Conservation (phyloP, 2,329 filamentous ascomycete species). For the Ophiostoma ulmi region DNA sequence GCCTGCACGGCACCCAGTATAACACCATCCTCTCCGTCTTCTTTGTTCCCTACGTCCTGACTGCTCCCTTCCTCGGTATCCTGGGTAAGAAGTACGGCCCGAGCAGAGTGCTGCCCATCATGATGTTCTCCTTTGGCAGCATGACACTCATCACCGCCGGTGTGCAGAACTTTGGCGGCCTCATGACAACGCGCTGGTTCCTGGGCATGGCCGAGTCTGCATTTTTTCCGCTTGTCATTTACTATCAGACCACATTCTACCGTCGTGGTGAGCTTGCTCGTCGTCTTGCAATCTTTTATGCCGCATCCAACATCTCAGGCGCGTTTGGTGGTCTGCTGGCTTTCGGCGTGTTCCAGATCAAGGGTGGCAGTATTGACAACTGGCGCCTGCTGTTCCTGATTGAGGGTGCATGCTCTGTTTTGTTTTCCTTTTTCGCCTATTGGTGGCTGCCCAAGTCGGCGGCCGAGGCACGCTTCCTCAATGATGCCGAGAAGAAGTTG, state of each 20-base stretch:
- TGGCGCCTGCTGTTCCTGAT: slow-evolving; percentile 53
- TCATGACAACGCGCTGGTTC: slow-evolving; percentile 55
- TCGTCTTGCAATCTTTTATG: slow-evolving; percentile 60
- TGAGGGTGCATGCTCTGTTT: slow-evolving; percentile 52
- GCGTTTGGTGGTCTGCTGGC: slow-evolving; percentile 31
- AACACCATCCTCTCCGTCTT: slow-evolving; percentile 68
- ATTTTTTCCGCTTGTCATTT: slow-evolving; percentile 31
- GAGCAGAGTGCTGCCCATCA: slow-evolving; percentile 58
- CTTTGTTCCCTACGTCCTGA: slow-evolving; percentile 70
- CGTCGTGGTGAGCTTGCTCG: slow-evolving; percentile 65
- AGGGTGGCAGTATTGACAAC: slow-evolving; percentile 34
- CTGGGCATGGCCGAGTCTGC: slow-evolving; percentile 51
- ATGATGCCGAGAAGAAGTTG: slow-evolving; percentile 58
- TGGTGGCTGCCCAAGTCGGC: slow-evolving; percentile 63
- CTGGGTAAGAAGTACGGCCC: slow-evolving; percentile 67
- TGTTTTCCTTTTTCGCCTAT: slow-evolving; percentile 60
- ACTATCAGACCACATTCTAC: slow-evolving; percentile 62
- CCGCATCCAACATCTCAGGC: slow-evolving; percentile 26
- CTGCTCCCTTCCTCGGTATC: slow-evolving; percentile 55
- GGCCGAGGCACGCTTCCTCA: slow-evolving; percentile 57
- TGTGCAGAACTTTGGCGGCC: slow-evolving; percentile 23
- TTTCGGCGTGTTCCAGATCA: slow-evolving; percentile 47
- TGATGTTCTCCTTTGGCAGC: slow-evolving; percentile 61
- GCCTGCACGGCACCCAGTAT: slow-evolving; percentile 40
- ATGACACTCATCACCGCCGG: slow-evolving; percentile 62